Evolutionary conservation across 441 rosid genomes (phyloP), one percentile per base, ranked within the genome.

Genomic region (Pelargonium fulgidum): DNA sequence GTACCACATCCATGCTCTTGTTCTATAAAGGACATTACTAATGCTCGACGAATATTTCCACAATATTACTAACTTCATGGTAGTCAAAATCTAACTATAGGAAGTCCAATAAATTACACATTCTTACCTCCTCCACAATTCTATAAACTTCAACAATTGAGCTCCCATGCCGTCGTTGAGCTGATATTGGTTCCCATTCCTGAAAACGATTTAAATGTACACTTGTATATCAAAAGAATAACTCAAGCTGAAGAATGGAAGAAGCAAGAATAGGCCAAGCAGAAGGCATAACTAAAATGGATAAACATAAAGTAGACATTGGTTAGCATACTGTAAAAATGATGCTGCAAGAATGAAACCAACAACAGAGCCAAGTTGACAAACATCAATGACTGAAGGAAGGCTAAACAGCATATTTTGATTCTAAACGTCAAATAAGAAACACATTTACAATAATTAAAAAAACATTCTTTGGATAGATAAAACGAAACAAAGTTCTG

Each of bases 101-200:
- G 64, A 24, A 61, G 39, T 24, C 39, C 39, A 61, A n/a, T 61
- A 61, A 61, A 24, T 20, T 16, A 65, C 17, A 39, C 20, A 66
- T 33, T 59, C 80, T 68, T 80, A 89, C 99, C 99, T 95, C 99
- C 84, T 95, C 99, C 39, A 90, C 90, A 24, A 95, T 95, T 82
- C 98, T 83, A 72, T 87, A 92, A 69, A 92, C 97, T 86, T 95
- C 99, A 63, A 95, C 94, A 72, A 92, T 87, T 69, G 99, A 95
- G 84, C 85, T 88, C 67, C 93, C 99, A 83, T 92, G 95, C 73
- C 95, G 88, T 79, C 87, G 96, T 72, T 95, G 98, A 76, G 98
- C 89, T 69, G 99, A 95, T 75, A 95, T 89, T 68, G 96, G 96
- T 33, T 89, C 92, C 99, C 99, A 95, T 7, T 68, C 84, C 99